Percentiles rank a stretch among this genome's conserved stretches.
These are phyloP conservation scores for Picochlorum sp. DNA, from an alignment of 139 green algal species.

Conservation along the genomic window DNA sequence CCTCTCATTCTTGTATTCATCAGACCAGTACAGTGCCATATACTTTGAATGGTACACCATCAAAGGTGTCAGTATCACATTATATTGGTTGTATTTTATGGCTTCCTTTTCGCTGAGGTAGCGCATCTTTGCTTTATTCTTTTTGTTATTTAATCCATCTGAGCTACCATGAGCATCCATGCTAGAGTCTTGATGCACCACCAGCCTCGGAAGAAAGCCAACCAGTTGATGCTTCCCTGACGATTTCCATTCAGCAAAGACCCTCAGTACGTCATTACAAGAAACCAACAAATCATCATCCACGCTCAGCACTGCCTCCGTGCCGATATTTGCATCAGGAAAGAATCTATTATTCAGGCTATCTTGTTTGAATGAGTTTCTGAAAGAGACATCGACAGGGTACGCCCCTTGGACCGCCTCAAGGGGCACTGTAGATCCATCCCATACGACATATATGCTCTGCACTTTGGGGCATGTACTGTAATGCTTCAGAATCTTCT, in stretches of 20 bases:
- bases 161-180: too few species aligned
- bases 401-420: not conserved
- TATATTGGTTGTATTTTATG: constrained; percentile 12
- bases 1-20: not conserved
- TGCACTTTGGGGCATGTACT: not conserved
- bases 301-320: constrained; percentile 13
- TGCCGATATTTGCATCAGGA: constrained; percentile 17
- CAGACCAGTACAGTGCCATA: constrained; percentile 11
- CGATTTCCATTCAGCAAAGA: constrained; percentile 24
- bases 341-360: constrained; percentile 36
- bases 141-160: too few species aligned
- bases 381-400: not conserved
- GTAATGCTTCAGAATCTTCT: not conserved
- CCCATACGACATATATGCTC: constrained; percentile 7
- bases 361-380: too few species aligned
- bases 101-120: constrained; percentile 8
- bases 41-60: constrained; percentile 15
- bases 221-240: constrained; percentile 5
- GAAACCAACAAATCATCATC: constrained; percentile 13
- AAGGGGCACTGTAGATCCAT: not conserved
- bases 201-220: constrained; percentile 21
- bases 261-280: constrained; percentile 17
- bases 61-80: constrained; percentile 20
- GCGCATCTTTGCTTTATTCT: not conserved
- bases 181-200: too few species aligned